phyloP scores from a whole-genome alignment of 164 flowering plant species.

The Kalanchoe fedtschenkoi region DNA sequence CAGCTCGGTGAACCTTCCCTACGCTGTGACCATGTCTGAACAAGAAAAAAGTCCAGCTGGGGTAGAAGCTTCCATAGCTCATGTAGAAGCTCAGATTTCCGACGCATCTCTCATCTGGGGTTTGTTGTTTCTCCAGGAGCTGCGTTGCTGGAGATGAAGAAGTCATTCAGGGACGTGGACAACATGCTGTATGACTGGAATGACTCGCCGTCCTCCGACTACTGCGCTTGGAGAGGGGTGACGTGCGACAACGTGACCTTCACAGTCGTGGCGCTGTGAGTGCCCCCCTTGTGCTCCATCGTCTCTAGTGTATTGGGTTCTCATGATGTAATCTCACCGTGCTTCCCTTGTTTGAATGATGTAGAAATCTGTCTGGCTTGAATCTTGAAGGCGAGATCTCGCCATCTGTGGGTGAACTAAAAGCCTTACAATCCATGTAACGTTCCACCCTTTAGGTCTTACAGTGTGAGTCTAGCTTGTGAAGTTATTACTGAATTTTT shows the following conservation, averaged over 20 bases:
- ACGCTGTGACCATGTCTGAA: neutral
- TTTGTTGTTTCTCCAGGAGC: conserved; percentile 27
- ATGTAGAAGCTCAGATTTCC: no score
- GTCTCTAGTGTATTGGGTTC: neutral
- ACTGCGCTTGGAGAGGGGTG: conserved; percentile 89
- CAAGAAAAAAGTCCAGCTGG: no score
- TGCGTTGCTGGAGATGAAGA: conserved; percentile 76
- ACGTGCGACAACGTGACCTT: conserved; percentile 87
- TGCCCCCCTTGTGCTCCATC: neutral
- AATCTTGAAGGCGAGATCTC: conserved; percentile 91
- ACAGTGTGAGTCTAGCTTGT: neutral
- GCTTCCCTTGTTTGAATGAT: conserved; percentile 10
- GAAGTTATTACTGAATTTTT: neutral
- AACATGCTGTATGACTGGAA: conserved; percentile 89
- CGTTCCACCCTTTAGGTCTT: neutral
- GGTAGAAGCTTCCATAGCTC: no score
- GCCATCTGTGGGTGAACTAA: conserved; percentile 61
- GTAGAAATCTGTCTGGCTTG: conserved; percentile 76
- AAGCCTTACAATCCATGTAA: conserved; percentile 44
- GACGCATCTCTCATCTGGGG: neutral
- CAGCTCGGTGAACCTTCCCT: neutral
- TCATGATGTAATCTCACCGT: neutral
- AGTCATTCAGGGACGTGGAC: conserved; percentile 75
- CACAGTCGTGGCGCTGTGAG: conserved; percentile 75
- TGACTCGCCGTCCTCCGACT: conserved; percentile 65